These are phyloP conservation scores for Macrolepiota fuliginosa DNA, from an alignment of 768 basidiomycete genomes.

Conservation along the genomic window DNA sequence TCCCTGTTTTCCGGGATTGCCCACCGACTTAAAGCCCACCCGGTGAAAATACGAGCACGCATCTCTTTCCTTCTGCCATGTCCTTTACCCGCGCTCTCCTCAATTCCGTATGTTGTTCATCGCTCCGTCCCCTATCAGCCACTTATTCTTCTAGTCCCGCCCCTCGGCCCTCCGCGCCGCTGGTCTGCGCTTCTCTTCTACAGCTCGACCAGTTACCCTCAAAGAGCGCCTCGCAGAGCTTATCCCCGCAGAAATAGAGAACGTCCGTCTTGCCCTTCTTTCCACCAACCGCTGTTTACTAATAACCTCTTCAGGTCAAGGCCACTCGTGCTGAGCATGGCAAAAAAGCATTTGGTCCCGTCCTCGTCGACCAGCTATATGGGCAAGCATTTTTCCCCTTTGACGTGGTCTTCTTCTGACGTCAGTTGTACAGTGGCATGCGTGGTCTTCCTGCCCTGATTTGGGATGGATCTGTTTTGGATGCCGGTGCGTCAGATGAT, in stretches of 20 bases:
- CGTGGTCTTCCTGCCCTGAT: constrained; percentile 89
- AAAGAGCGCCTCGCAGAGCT: constrained; percentile 93
- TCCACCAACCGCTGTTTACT: background rate
- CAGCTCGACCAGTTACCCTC: constrained; percentile 69
- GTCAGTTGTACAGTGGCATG: constrained; percentile 61
- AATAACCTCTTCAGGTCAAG: constrained; percentile 57
- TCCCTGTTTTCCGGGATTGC: constrained; percentile 13
- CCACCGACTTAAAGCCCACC: background rate
- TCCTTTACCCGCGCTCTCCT: constrained; percentile 37
- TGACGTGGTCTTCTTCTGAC: background rate
- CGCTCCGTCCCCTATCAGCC: constrained; percentile 1
- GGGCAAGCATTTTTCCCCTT: constrained; percentile 46
- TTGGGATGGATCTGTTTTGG: constrained; percentile 98
- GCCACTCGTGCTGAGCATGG: constrained; percentile 83
- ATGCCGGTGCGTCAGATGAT: constrained; percentile 59
- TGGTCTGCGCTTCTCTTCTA: constrained; percentile 62
- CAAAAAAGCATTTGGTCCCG: constrained; percentile 90
- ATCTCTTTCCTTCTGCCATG: constrained; percentile 33
- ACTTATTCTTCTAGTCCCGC: constrained; percentile 41
- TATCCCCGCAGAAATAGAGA: constrained; percentile 84
- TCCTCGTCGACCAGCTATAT: constrained; percentile 87
- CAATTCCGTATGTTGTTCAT: constrained; percentile 32
- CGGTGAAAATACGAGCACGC: constrained; percentile 3
- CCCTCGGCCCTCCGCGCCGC: constrained; percentile 42
- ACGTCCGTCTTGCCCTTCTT: constrained; percentile 36